Evolutionary conservation across 1,139 yeast genomes (phyloP).

Genomic region (Kurtzmaniella quercitrusa): DNA sequence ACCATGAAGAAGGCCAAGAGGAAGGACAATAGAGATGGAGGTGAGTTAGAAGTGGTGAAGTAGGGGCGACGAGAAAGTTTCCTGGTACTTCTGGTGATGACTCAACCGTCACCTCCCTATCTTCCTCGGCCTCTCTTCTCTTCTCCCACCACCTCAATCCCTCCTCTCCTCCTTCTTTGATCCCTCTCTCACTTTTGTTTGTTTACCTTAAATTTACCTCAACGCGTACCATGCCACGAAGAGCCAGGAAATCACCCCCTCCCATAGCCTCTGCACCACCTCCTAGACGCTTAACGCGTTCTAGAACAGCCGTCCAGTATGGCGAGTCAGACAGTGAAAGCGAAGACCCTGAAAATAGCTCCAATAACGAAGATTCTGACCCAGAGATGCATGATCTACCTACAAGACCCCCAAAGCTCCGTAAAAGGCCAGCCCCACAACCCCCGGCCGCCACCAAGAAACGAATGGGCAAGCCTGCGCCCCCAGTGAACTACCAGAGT

Average conservation of each 20-base stretch:
- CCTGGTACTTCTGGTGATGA: too few species aligned
- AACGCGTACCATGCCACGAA: not conserved
- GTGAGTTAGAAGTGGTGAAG: too few species aligned
- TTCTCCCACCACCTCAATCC: too few species aligned
- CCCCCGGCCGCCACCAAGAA: not conserved
- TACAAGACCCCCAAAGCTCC: not conserved
- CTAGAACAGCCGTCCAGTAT: not conserved
- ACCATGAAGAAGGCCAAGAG: too few species aligned
- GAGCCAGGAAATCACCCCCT: not conserved
- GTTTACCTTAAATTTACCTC: not conserved
- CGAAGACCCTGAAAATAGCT: conserved; percentile 5
- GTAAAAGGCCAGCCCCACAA: not conserved
- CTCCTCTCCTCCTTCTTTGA: too few species aligned
- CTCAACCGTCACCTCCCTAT: too few species aligned
- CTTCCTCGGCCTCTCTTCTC: too few species aligned
- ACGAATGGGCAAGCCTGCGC: conserved; percentile 1
- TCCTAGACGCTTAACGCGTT: not conserved
- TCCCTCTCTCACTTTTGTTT: not conserved
- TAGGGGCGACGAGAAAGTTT: too few species aligned
- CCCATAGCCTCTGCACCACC: not conserved
- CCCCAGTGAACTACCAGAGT: conserved; percentile 9
- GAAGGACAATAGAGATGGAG: too few species aligned
- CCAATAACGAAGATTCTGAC: conserved; percentile 1
- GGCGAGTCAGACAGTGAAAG: not conserved
- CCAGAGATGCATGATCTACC: not conserved